Base-by-base conservation (phyloP, 1,284 basidiomycete species). In the Tylopilus sp. region DNA sequence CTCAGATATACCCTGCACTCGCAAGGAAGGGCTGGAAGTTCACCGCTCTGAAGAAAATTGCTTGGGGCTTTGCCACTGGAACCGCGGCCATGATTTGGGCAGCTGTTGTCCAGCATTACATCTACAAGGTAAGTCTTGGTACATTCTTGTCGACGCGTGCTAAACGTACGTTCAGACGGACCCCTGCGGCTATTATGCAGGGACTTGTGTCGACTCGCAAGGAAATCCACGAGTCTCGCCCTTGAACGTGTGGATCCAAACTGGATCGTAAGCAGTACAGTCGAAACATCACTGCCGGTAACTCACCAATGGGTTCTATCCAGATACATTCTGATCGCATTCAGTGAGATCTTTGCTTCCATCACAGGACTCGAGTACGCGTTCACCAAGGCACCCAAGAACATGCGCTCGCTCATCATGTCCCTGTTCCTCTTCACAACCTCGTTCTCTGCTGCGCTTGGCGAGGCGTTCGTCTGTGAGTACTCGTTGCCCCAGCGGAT, bases 331-430 rank as follows among this genome's bases (percentile, higher is more conserved):
- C 72, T 90, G 31, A 78, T 90, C 61, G 86, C 85, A 6, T 76
- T 88, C 62, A 84, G 81, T 62, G 85, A 90, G 74, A 92, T 95
- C 65, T 81, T 95, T 49, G 90, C 91, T 1, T 90, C 87, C 10
- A 91, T 95, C 71, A 93, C 91, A 0, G 85, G 86, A 10, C 76
- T 89, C 59, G 92, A 95, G 70, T 93, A 93, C 68, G 92, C 91
- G n/a, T 93, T 90, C 76, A 91, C 88, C 54, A 93, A 92, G 67
- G 86, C 87, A 14, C 88, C 90, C 13, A 83, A 78, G 72, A 89
- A 89, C 71, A 91, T 92, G 89, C 82, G 83, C 20, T 88, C 85
- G 39, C 78, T 91, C 54, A 86, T 92, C 54, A 89, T 88, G 84
- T 73, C 81, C 39, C 60, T 86, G 24, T 89, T 83, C 76, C 73